phyloP scores from a whole-genome alignment of 2,329 filamentous ascomycete species.

The Furcasterigmium furcatum region DNA sequence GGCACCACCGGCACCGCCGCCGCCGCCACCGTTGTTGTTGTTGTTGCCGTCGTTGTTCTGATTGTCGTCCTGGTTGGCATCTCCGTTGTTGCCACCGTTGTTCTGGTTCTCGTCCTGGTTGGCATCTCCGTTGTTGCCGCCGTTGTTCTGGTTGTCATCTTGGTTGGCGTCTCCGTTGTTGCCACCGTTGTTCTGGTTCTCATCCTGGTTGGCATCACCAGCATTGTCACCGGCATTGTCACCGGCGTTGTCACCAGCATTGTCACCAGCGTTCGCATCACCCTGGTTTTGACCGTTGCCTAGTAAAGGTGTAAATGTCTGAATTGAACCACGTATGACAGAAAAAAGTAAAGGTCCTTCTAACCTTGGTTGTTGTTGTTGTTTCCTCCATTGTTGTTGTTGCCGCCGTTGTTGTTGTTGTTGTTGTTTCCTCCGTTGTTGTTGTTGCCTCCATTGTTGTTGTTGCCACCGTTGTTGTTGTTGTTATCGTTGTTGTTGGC shows the following conservation, averaged over 20 bases:
- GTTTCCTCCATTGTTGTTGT: no score
- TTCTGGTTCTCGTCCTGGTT: slow-evolving; percentile 5
- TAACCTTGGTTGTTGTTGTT: no score
- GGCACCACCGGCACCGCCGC: slow-evolving; percentile 21
- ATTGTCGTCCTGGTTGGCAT: no score
- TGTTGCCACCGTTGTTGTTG: slow-evolving; percentile 9
- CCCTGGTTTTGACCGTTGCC: slow-evolving; percentile 2
- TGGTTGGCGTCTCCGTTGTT: slow-evolving; percentile 4
- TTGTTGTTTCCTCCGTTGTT: slow-evolving; percentile 15
- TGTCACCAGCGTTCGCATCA: background rate
- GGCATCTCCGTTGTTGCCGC: slow-evolving; percentile 1
- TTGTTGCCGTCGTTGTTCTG: slow-evolving; percentile 5
- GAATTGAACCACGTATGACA: no score
- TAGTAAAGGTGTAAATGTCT: no score
- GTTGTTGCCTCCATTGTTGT: slow-evolving; percentile 16
- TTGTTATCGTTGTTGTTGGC: slow-evolving; percentile 6
- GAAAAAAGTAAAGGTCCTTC: no score
- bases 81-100: slow-evolving; percentile 5
- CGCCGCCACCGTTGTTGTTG: slow-evolving; percentile 5
- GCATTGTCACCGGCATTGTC: background rate
- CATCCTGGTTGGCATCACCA: background rate
- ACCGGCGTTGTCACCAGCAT: background rate
- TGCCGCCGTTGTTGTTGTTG: slow-evolving; percentile 10
- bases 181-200: background rate
- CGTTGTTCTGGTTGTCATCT: background rate